phyloP scores from a whole-genome alignment of 192 early-diverging fungal species.

The Dissophora ornata region DNA sequence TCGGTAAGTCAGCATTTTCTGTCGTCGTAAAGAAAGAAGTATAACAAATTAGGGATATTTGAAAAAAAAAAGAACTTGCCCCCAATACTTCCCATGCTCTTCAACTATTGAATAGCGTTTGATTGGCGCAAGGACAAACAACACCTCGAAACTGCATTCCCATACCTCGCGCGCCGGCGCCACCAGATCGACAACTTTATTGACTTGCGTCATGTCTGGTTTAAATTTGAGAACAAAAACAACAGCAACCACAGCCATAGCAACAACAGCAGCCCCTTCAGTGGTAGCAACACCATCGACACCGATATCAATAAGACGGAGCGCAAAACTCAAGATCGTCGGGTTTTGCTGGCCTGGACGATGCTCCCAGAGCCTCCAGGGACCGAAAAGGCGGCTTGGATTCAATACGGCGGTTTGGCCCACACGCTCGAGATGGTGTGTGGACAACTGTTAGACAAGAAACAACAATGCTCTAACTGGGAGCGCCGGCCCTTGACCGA shows the following conservation, averaged over 20 bases:
- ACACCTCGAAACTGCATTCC: background rate
- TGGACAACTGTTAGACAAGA: background rate
- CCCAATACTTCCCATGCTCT: too few species aligned
- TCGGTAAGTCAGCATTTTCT: too few species aligned
- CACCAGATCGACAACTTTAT: slow-evolving; percentile 3
- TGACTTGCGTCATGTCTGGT: slow-evolving; percentile 5
- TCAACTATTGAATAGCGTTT: background rate
- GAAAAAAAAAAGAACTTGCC: too few species aligned
- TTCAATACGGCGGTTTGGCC: background rate
- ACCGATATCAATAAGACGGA: too few species aligned
- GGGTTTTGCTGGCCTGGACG: background rate
- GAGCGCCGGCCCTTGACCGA: slow-evolving; percentile 6
- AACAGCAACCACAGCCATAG: background rate
- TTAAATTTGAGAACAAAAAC: background rate
- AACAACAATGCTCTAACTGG: slow-evolving; percentile 8
- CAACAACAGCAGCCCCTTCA: too few species aligned
- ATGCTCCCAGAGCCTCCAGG: background rate
- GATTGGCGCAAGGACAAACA: background rate
- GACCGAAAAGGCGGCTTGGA: too few species aligned
- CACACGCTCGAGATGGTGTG: background rate
- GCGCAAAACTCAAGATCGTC: background rate
- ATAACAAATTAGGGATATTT: too few species aligned
- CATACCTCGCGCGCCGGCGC: background rate
- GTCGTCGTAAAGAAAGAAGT: too few species aligned
- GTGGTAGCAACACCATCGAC: too few species aligned